Conservation (phyloP, 192 early-diverging fungal genomes). For the Paraglomus occultum region DNA sequence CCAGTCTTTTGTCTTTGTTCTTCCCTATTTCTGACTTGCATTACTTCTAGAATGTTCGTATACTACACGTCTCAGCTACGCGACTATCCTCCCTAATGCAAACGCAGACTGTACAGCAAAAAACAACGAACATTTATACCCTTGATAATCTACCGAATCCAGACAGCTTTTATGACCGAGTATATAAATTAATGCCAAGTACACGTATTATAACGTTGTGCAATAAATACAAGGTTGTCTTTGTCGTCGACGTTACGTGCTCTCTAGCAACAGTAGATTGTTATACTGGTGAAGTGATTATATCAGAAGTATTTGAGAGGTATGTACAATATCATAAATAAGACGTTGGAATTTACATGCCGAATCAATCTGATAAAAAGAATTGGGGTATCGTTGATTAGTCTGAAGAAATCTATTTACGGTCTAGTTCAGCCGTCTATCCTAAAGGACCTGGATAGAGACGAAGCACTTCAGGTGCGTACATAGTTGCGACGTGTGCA, state of each 20-base stretch:
- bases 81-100: conserved; percentile 17
- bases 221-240: conserved; percentile 59
- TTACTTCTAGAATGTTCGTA: conserved; percentile 21
- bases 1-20: background rate
- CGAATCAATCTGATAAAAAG: background rate
- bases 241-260: conserved; percentile 68
- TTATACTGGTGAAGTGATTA: conserved; percentile 40
- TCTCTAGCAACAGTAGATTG: conserved; percentile 62
- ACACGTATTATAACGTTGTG: conserved; percentile 60
- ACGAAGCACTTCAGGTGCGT: conserved; percentile 16
- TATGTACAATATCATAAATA: conserved; percentile 32
- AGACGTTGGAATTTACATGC: background rate
- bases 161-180: conserved; percentile 3
- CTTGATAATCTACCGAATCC: conserved; percentile 17
- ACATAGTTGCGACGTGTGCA: background rate
- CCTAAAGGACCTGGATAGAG: conserved; percentile 28
- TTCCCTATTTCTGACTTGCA: background rate
- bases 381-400: background rate
- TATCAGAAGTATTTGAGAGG: conserved; percentile 51
- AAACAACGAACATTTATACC: conserved; percentile 21
- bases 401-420: conserved; percentile 30
- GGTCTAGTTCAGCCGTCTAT: conserved; percentile 40
- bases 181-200: conserved; percentile 60
- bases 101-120: conserved; percentile 15
- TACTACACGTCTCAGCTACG: conserved; percentile 12